Evolutionary conservation across 2,329 filamentous ascomycete species (phyloP).

Genomic region (Torrubiellomyces zombiae): DNA sequence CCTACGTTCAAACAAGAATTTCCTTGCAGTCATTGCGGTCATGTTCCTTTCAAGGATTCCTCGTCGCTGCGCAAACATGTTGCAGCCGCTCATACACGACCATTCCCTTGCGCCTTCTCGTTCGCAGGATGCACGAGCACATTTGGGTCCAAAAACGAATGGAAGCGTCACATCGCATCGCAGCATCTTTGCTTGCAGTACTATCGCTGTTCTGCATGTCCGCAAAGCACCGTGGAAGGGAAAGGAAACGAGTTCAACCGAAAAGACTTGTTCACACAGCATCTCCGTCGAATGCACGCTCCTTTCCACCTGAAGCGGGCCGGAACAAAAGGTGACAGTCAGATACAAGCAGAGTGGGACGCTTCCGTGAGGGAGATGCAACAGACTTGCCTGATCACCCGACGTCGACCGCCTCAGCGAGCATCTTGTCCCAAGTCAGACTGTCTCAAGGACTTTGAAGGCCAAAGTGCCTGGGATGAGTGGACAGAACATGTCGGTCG

Average conservation of each 20-base stretch:
- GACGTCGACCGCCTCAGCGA: constrained; percentile 51
- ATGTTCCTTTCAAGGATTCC: constrained; percentile 49
- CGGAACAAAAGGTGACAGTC: constrained; percentile 38
- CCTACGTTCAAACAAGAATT: constrained; percentile 43
- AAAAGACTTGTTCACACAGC: constrained; percentile 90
- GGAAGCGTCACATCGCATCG: constrained; percentile 86
- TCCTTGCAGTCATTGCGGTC: constrained; percentile 42
- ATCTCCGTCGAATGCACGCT: constrained; percentile 85
- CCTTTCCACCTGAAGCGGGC: constrained; percentile 46
- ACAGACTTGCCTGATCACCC: constrained; percentile 52
- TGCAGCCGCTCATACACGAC: constrained; percentile 50
- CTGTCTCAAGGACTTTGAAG: constrained; percentile 56
- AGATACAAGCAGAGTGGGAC: constrained; percentile 46
- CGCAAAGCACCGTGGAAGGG: constrained; percentile 33
- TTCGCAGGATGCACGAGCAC: constrained; percentile 70
- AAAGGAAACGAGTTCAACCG: constrained; percentile 68
- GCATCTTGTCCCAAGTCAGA: constrained; percentile 57
- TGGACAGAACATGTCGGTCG: constrained; percentile 85
- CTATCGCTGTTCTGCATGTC: constrained; percentile 47
- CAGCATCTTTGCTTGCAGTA: constrained; percentile 64
- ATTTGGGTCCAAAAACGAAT: constrained; percentile 91
- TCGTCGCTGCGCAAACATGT: constrained; percentile 51
- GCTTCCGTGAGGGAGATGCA: constrained; percentile 53
- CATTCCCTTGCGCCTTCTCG: constrained; percentile 74
- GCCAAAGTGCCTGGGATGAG: constrained; percentile 65